A percentile compares a stretch with the other conserved stretches of the same genome.
These are phyloP conservation scores for Areca catechu DNA, from an alignment of 176 grass and related monocot species.

Conservation along the genomic window DNA sequence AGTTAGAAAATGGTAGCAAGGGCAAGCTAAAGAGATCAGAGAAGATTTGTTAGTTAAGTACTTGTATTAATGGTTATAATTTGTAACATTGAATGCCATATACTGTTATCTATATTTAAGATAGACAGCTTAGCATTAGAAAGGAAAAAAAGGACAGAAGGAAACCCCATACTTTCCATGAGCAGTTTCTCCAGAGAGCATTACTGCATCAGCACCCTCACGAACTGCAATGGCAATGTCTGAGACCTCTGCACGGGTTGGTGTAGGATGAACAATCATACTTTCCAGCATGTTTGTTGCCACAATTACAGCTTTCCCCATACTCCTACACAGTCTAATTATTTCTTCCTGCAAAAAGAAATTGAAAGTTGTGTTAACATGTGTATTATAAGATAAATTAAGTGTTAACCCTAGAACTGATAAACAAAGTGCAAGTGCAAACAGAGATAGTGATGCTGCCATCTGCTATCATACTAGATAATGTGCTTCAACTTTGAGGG, in stretches of 20 bases:
- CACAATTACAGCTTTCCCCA: constrained; percentile 98
- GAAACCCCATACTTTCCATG: constrained; percentile 78
- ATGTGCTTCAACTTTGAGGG: too few relatives aligned
- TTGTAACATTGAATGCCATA: too few relatives aligned
- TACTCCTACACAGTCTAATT: constrained; percentile 93
- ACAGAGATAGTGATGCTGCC: too few relatives aligned
- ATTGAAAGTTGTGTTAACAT: too few relatives aligned
- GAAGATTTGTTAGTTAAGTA: too few relatives aligned
- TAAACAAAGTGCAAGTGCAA: too few relatives aligned
- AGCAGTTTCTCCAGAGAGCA: constrained; percentile 99
- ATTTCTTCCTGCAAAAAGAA: constrained; percentile 68
- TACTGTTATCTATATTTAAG: neutral
- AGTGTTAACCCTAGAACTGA: too few relatives aligned
- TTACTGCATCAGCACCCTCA: constrained; percentile 92
- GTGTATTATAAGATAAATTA: too few relatives aligned
- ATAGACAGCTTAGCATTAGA: neutral
- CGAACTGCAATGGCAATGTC: constrained; percentile 99
- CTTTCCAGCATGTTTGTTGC: constrained; percentile 99
- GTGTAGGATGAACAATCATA: constrained; percentile 99
- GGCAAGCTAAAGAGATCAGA: too few relatives aligned
- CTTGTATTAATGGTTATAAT: too few relatives aligned
- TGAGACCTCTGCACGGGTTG: constrained; percentile 93
- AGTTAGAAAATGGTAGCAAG: too few relatives aligned
- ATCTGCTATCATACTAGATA: too few relatives aligned
- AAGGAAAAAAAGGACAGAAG: constrained; percentile 1